Evolutionary conservation across 495 filamentous ascomycete genomes (phyloP).

Genomic region (Podospora appendiculata): DNA sequence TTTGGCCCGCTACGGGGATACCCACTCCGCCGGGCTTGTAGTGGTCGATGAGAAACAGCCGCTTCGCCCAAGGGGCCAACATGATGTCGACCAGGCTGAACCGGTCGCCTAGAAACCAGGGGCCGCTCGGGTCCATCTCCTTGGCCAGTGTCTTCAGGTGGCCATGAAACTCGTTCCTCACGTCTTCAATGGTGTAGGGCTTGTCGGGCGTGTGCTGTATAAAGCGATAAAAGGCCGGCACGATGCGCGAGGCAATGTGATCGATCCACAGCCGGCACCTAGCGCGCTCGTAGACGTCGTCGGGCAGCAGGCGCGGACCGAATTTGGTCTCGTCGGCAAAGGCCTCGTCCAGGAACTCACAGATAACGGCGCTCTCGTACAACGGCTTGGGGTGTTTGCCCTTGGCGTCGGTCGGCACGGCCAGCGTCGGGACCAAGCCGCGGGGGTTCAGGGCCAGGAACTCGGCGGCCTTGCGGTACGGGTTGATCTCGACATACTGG

Average conservation of each 20-base stretch:
- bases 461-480: constrained; percentile 57
- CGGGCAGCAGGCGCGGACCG: constrained; percentile 44
- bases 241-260: constrained; percentile 53
- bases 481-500: constrained; percentile 67
- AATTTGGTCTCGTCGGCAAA: constrained; percentile 27
- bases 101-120: constrained; percentile 54
- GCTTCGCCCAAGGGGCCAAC: constrained; percentile 58
- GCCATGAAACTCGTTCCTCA: constrained; percentile 39
- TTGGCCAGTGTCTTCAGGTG: constrained; percentile 46
- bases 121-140: constrained; percentile 51
- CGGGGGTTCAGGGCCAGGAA: constrained; percentile 62
- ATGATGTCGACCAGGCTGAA: constrained; percentile 56
- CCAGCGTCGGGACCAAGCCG: constrained; percentile 60
- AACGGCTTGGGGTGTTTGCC: constrained; percentile 45
- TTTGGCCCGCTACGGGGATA: constrained; percentile 34
- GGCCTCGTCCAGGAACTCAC: constrained; percentile 64
- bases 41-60: constrained; percentile 63
- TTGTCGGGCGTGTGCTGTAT: constrained; percentile 54
- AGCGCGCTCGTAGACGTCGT: constrained; percentile 48
- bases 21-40: constrained; percentile 56
- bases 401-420: constrained; percentile 10
- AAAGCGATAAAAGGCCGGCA: constrained; percentile 57
- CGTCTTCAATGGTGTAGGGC: constrained; percentile 32
- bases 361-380: constrained; percentile 60
- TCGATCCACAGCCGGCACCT: constrained; percentile 61